Evolutionary conservation across 1,284 basidiomycete genomes (phyloP), one percentile per base, ranked within the genome.

Genomic region (Puccinia polysora): DNA sequence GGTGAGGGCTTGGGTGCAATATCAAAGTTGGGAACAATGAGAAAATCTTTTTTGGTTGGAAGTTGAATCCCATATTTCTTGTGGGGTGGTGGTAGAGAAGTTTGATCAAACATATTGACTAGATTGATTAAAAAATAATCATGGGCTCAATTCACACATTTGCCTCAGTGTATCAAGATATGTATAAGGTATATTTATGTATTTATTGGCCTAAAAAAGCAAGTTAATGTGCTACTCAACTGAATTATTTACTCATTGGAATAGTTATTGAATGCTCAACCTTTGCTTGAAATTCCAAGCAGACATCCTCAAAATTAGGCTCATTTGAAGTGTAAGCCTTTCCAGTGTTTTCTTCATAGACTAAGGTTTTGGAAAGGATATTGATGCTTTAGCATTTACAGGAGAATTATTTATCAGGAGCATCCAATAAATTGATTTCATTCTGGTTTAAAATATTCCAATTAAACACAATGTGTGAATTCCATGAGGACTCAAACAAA

Each of bases 221-320:
- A n/a, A n/a, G n/a, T n/a, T n/a, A n/a, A n/a, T n/a, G n/a, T n/a
- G n/a, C n/a, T n/a, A n/a, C n/a, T n/a, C n/a, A n/a, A n/a, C 84
- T 77, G 76, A 96, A 94, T 85, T 97, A 95, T 81, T 97, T 92
- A 0, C 94, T 92, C 23, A 96, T 88, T 14, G 91, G 85, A 32
- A 91, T 90, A 34, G 89, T 91, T 80, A 95, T 91, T 79, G 93
- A 91, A 87, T 93, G 93, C 60, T 94, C 92, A 15, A 95, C 90
- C 67, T 93, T 85, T 30, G 90, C 89, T 80, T 96, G 92, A 23
- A 97, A 89, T 0, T 94, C 92, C 55, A 98, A 83, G 25, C 89
- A 86, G 47, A 96, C 84, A 80, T 98, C 96, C 73, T 97, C 91
- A 82, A 90, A 86, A 75, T 94, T 90, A 56, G 68, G 68, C 12